Percentiles rank a stretch among this genome's conserved stretches.
These are phyloP conservation scores for Diplotaxis tenuifolia DNA, from an alignment of 345 rosid genomes.

Conservation along the genomic window DNA sequence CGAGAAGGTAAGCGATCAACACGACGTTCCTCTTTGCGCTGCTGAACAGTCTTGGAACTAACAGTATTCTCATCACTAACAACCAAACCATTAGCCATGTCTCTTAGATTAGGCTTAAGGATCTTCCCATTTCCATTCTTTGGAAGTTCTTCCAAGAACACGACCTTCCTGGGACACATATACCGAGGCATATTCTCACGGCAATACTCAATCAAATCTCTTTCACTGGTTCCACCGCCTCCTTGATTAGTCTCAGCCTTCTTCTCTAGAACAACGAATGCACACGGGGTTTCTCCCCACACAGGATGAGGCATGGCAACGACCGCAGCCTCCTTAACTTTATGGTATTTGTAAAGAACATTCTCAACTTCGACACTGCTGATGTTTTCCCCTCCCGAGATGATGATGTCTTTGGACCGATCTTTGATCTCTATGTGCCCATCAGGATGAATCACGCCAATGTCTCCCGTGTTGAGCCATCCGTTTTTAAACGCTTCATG, in stretches of 20 bases:
- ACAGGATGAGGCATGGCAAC: neutral
- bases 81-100: neutral
- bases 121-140: neutral
- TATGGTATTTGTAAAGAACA: neutral
- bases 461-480: conserved; percentile 1
- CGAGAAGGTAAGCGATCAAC: neutral
- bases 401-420: too few relatives aligned
- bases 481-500: too few relatives aligned
- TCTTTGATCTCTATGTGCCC: conserved; percentile 37
- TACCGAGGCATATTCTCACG: neutral
- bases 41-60: neutral
- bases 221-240: neutral
- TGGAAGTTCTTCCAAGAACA: neutral
- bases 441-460: conserved; percentile 22
- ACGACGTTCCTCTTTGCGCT: neutral
- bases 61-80: neutral
- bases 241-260: neutral
- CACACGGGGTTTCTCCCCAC: conserved; percentile 1
- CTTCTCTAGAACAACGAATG: neutral
- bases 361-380: neutral
- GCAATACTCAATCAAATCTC: neutral
- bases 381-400: conserved; percentile 3
- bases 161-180: neutral
- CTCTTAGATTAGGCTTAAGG: neutral
- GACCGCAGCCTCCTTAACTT: neutral